Percentiles rank a stretch among this genome's conserved stretches.
These are phyloP conservation scores for Trametopsis cervina DNA, from an alignment of 768 basidiomycete genomes.

Conservation along the genomic window DNA sequence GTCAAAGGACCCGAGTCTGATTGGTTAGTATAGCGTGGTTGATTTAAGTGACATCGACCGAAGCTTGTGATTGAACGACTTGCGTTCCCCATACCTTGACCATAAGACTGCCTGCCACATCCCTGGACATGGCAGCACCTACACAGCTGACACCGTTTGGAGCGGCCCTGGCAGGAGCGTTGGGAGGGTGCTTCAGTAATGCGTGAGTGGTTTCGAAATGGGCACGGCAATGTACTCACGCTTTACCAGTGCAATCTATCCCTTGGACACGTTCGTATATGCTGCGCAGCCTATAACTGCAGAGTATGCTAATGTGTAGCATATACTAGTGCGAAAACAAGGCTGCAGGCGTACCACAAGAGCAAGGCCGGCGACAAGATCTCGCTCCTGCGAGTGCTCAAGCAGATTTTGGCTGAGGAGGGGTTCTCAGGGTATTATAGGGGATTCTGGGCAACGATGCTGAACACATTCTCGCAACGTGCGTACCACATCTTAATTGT, in stretches of 20 bases:
- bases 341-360: slow-evolving; percentile 77
- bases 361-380: neutral
- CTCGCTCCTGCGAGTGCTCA: slow-evolving; percentile 47
- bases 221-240: neutral
- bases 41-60: no score
- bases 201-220: slow-evolving; percentile 51
- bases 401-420: slow-evolving; percentile 70
- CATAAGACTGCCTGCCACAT: no score
- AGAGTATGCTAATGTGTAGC: slow-evolving; percentile 2
- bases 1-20: no score
- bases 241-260: slow-evolving; percentile 73
- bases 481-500: slow-evolving; percentile 29
- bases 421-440: slow-evolving; percentile 81
- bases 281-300: neutral
- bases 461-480: slow-evolving; percentile 98
- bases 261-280: slow-evolving; percentile 78
- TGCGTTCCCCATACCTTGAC: no score
- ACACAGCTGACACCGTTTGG: slow-evolving; percentile 80
- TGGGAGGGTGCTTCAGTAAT: slow-evolving; percentile 89
- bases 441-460: slow-evolving; percentile 94
- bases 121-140: slow-evolving; percentile 20
- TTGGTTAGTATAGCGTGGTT: no score
- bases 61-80: no score
- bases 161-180: slow-evolving; percentile 85
- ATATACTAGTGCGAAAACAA: slow-evolving; percentile 75